Conservation (phyloP, 352 stramenopile genomes). For the Pythium rishiriense region DNA sequence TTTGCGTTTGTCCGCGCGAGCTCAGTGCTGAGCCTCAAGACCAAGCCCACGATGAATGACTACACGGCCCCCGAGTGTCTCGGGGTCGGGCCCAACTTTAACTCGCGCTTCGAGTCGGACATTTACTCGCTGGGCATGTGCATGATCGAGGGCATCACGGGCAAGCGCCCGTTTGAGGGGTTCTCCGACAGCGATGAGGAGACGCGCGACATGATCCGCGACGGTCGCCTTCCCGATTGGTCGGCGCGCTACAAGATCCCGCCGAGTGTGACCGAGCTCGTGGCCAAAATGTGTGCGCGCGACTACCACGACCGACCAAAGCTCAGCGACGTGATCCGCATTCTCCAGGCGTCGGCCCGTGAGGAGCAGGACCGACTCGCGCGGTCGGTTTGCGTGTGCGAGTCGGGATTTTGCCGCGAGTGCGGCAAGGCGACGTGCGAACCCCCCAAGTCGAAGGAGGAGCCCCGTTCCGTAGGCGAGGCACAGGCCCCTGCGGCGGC, state of each 20-base stretch:
- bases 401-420: too few species aligned
- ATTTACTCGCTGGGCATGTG: constrained; percentile 40
- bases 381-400: too few species aligned
- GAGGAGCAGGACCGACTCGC: background rate
- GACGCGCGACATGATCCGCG: too few species aligned
- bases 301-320: background rate
- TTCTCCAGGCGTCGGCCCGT: background rate
- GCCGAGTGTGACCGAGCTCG: background rate
- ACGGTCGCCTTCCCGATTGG: background rate
- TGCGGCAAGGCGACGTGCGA: too few species aligned
- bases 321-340: constrained; percentile 12
- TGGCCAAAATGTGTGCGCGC: constrained; percentile 1
- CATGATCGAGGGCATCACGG: constrained; percentile 26
- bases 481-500: too few species aligned
- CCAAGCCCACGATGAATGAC: background rate
- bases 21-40: constrained; percentile 26
- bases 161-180: background rate
- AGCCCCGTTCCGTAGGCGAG: too few species aligned
- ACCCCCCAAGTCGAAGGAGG: too few species aligned
- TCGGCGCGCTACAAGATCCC: background rate
- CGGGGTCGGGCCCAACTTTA: too few species aligned
- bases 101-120: constrained; percentile 31
- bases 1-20: constrained; percentile 33
- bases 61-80: constrained; percentile 21
- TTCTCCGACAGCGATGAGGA: background rate